Conservation (phyloP, 495 filamentous ascomycete genomes). For the Letharia columbiana region DNA sequence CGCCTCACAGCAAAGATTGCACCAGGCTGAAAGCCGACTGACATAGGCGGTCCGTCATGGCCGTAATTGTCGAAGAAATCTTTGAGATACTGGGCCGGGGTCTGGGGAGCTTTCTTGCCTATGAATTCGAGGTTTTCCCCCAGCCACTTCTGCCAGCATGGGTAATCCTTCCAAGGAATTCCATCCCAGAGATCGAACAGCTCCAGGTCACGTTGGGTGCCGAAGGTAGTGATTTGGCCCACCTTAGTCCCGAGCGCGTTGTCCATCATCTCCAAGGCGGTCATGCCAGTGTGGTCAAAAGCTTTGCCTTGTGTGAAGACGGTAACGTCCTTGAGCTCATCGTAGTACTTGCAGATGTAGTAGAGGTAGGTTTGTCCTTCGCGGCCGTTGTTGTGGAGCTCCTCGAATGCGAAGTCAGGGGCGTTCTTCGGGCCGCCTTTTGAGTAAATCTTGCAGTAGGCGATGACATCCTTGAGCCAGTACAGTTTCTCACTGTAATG, state of each 20-base stretch:
- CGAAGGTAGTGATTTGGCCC: constrained; percentile 17
- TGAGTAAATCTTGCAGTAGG: constrained; percentile 17
- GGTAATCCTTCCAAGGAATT: constrained; percentile 21
- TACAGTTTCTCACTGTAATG: constrained; percentile 21
- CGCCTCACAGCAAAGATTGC: constrained; percentile 17
- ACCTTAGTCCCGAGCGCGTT: constrained; percentile 3
- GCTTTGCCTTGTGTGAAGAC: constrained; percentile 49
- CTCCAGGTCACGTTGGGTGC: constrained; percentile 20
- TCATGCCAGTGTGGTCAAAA: constrained; percentile 41
- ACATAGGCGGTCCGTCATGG: constrained; percentile 5
- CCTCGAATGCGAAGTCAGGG: neutral
- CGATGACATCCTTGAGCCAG: constrained; percentile 15
- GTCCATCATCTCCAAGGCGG: constrained; percentile 14
- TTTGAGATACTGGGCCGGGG: constrained; percentile 12
- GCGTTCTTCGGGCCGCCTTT: constrained; percentile 18
- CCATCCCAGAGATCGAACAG: constrained; percentile 22
- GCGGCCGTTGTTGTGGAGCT: constrained; percentile 20
- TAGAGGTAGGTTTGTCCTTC: constrained; percentile 24
- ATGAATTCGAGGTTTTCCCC: neutral
- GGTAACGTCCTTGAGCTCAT: constrained; percentile 35
- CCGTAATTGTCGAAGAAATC: constrained; percentile 9
- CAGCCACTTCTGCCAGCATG: constrained; percentile 19
- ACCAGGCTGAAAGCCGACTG: constrained; percentile 17
- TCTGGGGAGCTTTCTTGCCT: constrained; percentile 9
- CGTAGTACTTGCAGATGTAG: constrained; percentile 42